Evolutionary conservation across 257 asterid genomes (phyloP).

Genomic region (Mitragyna speciosa): DNA sequence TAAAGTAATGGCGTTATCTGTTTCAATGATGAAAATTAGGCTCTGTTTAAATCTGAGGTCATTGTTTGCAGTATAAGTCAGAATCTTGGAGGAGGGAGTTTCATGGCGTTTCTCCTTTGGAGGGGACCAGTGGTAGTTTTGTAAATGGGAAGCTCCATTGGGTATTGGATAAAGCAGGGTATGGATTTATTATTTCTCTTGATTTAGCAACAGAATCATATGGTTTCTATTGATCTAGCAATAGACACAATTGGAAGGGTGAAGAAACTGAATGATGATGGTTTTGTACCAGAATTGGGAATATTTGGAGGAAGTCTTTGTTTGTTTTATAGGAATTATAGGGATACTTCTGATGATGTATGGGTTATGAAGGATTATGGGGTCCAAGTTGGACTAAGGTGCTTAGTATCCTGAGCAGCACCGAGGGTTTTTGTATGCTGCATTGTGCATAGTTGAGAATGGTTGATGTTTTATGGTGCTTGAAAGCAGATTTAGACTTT

Average conservation of each 20-base stretch:
- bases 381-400: conserved; percentile 38
- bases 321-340: conserved; percentile 25
- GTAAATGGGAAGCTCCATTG: conserved; percentile 52
- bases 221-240: neutral
- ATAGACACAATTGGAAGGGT: conserved; percentile 3
- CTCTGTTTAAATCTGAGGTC: conserved; percentile 19
- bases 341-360: conserved; percentile 15
- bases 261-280: neutral
- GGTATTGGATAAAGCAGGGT: conserved; percentile 21
- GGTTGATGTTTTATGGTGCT: neutral
- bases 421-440: no score
- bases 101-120: neutral
- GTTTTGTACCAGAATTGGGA: conserved; percentile 9
- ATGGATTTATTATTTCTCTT: conserved; percentile 25
- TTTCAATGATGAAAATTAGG: neutral
- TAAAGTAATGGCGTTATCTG: conserved; percentile 39
- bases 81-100: conserved; percentile 45
- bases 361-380: conserved; percentile 43
- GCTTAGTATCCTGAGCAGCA: conserved; percentile 12
- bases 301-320: conserved; percentile 28
- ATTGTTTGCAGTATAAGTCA: conserved; percentile 36
- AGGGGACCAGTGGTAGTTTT: conserved; percentile 24
- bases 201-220: conserved; percentile 42
- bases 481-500: neutral
- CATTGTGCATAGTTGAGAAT: neutral